Evolutionary conservation across 768 basidiomycete genomes (phyloP), one percentile per base, ranked within the genome.

Genomic region (Russula abietina): DNA sequence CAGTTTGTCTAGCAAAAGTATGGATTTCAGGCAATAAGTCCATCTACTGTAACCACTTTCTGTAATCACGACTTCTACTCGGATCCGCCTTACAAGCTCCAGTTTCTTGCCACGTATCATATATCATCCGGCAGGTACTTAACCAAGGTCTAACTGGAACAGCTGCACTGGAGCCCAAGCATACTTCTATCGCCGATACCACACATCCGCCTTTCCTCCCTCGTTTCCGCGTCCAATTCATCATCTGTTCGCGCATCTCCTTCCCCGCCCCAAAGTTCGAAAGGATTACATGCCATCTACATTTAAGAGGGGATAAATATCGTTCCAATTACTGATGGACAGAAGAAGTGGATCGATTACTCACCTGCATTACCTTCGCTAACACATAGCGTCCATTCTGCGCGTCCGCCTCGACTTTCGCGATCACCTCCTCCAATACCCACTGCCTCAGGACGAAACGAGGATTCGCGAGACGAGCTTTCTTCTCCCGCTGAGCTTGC

Each of bases 401-500:
- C 11, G 77, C 71, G 69, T 93, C 89, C 62, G 75, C 74, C 70
- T 93, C 89, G 2, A 93, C 82, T 66, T 81, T 81, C 65, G 75
- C 74, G 70, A 98, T 98, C 26, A 91, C 87, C 70, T 98, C 95
- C 72, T 98, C 94, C 38, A 99, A 78, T 10, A 98, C 76, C 97
- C 97, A 98, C 74, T 98, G 97, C 63, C 97, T 79, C 62, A 98
- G 74, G 38, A 96, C 86, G 74, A 99, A 98, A 39, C 94, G 79
- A 19, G 97, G 97, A 71, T 99, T 99, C 32, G 79, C 84, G n/a
- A 55, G 48, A 36, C 63, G 58, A 30, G 53, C 26, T 65, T 72
- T 64, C 77, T 80, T 76, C 83, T 81, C 39, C 78, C 83, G 55
- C 9, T 39, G 58, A 32, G 33, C 53, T 16, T 54, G 32, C 65